These are phyloP conservation scores for Pilasporangium apinafurcum DNA, from an alignment of 352 stramenopile genomes.

Conservation along the genomic window DNA sequence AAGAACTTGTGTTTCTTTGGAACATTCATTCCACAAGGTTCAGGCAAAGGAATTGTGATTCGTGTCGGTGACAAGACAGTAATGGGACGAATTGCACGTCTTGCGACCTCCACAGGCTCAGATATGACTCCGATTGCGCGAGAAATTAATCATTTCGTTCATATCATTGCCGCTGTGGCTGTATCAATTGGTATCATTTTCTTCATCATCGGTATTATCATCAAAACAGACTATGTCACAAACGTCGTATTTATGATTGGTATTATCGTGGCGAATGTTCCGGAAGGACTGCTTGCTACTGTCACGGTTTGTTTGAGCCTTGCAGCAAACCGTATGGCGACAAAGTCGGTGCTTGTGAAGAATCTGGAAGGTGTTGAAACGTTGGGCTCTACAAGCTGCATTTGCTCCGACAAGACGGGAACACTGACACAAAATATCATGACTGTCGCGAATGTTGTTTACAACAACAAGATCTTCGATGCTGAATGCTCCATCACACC, in stretches of 20 bases:
- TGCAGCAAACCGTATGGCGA: constrained; percentile 61
- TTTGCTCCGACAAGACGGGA: constrained; percentile 90
- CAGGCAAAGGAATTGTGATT: constrained; percentile 29
- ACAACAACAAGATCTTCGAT: constrained; percentile 74
- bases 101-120: constrained; percentile 25
- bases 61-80: constrained; percentile 41
- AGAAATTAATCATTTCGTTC: constrained; percentile 50
- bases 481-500: constrained; percentile 72
- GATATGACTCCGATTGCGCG: constrained; percentile 35
- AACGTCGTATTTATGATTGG: constrained; percentile 38
- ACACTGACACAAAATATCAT: constrained; percentile 88
- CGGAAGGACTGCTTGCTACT: constrained; percentile 73
- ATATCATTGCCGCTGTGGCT: constrained; percentile 42
- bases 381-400: constrained; percentile 74
- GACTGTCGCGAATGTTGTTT: constrained; percentile 76
- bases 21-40: constrained; percentile 37
- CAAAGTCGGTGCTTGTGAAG: constrained; percentile 78
- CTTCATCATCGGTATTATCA: constrained; percentile 41
- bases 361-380: constrained; percentile 83
- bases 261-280: constrained; percentile 49
- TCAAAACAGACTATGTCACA: constrained; percentile 32
- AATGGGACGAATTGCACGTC: constrained; percentile 38
- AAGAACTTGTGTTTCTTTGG: constrained; percentile 51
- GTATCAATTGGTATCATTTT: constrained; percentile 35
- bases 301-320: constrained; percentile 81